Base-by-base conservation (phyloP, 176 grass and related monocot species). In the Poa annua region DNA sequence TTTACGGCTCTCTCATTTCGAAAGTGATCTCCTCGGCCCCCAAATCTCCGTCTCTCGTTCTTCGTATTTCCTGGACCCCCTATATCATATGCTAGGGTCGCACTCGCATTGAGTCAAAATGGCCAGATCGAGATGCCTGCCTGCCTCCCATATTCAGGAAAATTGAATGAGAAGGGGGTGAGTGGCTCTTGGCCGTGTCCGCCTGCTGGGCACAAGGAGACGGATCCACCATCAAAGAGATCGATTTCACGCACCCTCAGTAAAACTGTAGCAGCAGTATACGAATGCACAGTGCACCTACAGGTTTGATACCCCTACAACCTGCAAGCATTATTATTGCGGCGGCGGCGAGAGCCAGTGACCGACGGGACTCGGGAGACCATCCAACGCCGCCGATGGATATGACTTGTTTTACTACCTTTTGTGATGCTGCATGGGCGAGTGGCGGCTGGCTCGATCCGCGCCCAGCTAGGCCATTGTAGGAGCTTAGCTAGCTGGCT, bases 321-420 rank as follows among this genome's bases (percentile, higher is more conserved):
- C 29, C 29, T n/a, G 53, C 19, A 3, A n/a, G 48, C 65, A 83
- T 74, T 83, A 51, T 74, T 74, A 7, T 3, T 5, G 5, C 35
- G 3, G 35, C 35, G 35, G 62, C 15, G 16, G 63, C 32, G 69
- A 20, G 47, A 20, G 5, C 45, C 44, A 35, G 8, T 44, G 59
- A 76, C 25, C 45, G 47, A 76, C 25, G 59, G 47, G 73, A 77
- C 16, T 77, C 16, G 83, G 74, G 74, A 85, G 63, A 56, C 74
- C 22, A 17, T 34, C 47, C n/a, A 15, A 36, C 35, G 35, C 5
- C 35, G 3, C 35, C 35, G 35, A 36, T 36, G 35, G 35, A 36
- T 36, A 29, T 29, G 29, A 29, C 29, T 29, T 29, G 29, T 29
- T 29, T 29, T 29, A 2, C 29, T 29, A 2, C 29, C 29, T 29